Conservation (phyloP, 768 basidiomycete species). For the Pleurotus ostreatus region DNA sequence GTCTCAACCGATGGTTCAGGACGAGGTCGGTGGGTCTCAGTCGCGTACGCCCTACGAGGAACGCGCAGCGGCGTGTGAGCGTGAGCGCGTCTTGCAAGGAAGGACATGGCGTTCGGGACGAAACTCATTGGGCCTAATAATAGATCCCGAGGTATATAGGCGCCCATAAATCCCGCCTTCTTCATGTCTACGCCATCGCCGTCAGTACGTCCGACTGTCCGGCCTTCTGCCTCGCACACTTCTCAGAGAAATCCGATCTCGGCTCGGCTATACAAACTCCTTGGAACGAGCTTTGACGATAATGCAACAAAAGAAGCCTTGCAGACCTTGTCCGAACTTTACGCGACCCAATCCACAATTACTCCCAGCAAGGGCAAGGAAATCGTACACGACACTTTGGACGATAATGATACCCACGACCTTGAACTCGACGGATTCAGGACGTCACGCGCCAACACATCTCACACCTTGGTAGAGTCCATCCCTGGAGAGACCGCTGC, state of each 20-base stretch:
- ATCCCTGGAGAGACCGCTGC: conserved; percentile 63
- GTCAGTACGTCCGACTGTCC: conserved; percentile 14
- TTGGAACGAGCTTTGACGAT: conserved; percentile 78
- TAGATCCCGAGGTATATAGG: background rate
- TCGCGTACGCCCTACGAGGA: background rate
- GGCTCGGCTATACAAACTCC: conserved; percentile 86
- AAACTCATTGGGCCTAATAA: too few relatives aligned
- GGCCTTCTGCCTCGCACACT: conserved; percentile 16
- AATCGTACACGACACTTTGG: conserved; percentile 17
- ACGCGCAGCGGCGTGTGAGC: background rate
- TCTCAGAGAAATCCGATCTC: conserved; percentile 61
- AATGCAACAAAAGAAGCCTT: conserved; percentile 76
- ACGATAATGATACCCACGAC: conserved; percentile 31
- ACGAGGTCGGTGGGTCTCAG: background rate
- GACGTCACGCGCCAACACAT: conserved; percentile 1
- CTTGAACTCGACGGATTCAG: conserved; percentile 12
- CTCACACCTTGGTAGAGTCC: conserved; percentile 24
- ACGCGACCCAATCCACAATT: conserved; percentile 32
- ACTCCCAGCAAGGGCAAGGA: conserved; percentile 28
- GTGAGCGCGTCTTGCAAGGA: too few relatives aligned
- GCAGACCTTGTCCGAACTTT: conserved; percentile 78
- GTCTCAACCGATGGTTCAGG: conserved; percentile 3
- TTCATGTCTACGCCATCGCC: background rate
- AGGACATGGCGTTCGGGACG: too few relatives aligned
- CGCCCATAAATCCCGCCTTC: background rate